phyloP scores from a whole-genome alignment of 345 rosid species.

The Cochlearia excelsa region DNA sequence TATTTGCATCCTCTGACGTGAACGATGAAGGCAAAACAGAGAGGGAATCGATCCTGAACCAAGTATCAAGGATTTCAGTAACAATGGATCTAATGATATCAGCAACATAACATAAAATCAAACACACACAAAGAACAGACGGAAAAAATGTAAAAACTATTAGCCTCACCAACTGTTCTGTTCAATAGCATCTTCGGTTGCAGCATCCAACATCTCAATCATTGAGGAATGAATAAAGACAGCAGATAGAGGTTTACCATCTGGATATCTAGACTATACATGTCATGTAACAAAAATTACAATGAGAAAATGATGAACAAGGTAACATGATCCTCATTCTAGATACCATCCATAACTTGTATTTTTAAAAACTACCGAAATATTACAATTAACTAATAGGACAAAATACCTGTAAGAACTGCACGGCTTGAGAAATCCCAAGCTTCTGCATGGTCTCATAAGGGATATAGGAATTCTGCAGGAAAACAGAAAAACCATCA shows the following conservation, averaged over 20 bases:
- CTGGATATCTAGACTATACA: conserved; percentile 94
- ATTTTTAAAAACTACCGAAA: conserved; percentile 21
- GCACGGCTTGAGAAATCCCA: conserved; percentile 85
- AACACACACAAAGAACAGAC: not conserved
- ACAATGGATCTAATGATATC: conserved; percentile 10
- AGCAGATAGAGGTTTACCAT: conserved; percentile 69
- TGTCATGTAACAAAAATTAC: conserved; percentile 39
- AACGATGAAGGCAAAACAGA: conserved; percentile 74
- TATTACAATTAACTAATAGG: conserved; percentile 11
- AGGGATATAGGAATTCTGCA: conserved; percentile 78
- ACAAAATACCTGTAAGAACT: conserved; percentile 78
- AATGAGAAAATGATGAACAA: conserved; percentile 37
- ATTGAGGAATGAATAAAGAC: conserved; percentile 80
- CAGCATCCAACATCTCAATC: conserved; percentile 82
- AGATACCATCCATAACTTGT: not conserved
- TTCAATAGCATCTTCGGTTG: conserved; percentile 86
- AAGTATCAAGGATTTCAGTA: conserved; percentile 31
- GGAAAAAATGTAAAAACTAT: conserved; percentile 2
- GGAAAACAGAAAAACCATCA: conserved; percentile 21
- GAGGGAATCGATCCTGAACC: conserved; percentile 86
- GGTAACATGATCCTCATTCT: conserved; percentile 1
- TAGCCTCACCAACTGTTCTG: conserved; percentile 77
- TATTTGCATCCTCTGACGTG: conserved; percentile 69
- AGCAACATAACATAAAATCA: conserved; percentile 5
- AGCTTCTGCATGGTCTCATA: conserved; percentile 81